These are phyloP conservation scores for Thecaphora frezii DNA, from an alignment of 1,284 basidiomycete species.

Conservation along the genomic window DNA sequence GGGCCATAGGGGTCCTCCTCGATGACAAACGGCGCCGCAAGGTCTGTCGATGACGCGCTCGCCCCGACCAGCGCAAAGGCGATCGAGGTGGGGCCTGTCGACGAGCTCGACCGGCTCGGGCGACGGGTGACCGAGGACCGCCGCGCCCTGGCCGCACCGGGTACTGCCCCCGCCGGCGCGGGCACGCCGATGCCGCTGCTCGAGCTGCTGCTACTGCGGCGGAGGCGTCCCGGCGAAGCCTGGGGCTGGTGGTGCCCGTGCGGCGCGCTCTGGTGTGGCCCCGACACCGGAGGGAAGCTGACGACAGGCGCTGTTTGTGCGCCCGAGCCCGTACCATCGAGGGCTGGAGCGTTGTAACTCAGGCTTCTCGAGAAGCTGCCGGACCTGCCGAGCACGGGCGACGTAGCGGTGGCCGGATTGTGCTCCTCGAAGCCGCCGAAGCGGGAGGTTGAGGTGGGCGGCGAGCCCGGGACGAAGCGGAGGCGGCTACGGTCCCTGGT, in stretches of 20 bases:
- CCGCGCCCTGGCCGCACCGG: conserved; percentile 14
- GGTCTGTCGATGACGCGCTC: not conserved
- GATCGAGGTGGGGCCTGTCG: conserved; percentile 28
- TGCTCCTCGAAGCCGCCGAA: not conserved
- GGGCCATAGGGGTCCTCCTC: conserved; percentile 36
- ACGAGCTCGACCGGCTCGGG: conserved; percentile 28
- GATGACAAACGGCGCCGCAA: not conserved
- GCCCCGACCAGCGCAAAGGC: conserved; percentile 18
- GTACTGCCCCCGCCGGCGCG: conserved; percentile 8
- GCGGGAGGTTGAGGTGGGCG: not conserved
- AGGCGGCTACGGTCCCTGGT: conserved; percentile 18
- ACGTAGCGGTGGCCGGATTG: not conserved
- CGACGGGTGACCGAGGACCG: conserved; percentile 25
- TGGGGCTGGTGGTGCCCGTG: too few relatives aligned
- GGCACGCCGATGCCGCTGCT: conserved; percentile 9
- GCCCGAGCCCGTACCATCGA: conserved; percentile 20
- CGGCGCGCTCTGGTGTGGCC: not conserved
- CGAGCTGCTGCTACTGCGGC: conserved; percentile 12
- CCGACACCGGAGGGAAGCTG: conserved; percentile 27
- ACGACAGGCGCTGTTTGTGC: conserved; percentile 9
- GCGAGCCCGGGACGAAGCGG: conserved; percentile 13
- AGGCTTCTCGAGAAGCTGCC: conserved; percentile 40
- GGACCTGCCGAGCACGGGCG: conserved; percentile 14
- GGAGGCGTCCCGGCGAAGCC: not conserved
- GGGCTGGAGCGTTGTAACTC: conserved; percentile 22